Conservation (phyloP, 164 flowering plant species). For the Aristolochia californica region DNA sequence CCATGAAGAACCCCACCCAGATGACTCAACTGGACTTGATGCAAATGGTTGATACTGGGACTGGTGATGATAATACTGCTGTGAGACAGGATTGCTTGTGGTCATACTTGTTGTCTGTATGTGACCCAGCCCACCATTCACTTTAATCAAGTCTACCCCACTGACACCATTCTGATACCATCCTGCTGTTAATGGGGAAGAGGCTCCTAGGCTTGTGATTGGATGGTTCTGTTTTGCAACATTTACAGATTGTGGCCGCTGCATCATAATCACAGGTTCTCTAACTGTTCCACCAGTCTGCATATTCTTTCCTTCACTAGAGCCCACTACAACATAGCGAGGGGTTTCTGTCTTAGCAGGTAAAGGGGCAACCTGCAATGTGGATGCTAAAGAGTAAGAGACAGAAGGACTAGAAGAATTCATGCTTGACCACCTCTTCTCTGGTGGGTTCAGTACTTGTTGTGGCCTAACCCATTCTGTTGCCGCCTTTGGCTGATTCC, state of each 20-base stretch:
- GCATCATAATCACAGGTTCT: constrained; percentile 74
- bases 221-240: constrained; percentile 21
- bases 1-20: constrained; percentile 21
- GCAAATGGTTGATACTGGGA: constrained; percentile 22
- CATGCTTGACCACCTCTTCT: constrained; percentile 43
- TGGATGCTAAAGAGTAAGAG: constrained; percentile 32
- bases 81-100: constrained; percentile 19
- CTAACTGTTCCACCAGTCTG: constrained; percentile 30
- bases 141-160: constrained; percentile 28
- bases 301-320: constrained; percentile 31
- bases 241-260: constrained; percentile 50
- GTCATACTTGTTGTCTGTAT: constrained; percentile 18
- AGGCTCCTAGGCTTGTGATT: constrained; percentile 22
- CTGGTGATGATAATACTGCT: constrained; percentile 32
- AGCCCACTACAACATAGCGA: constrained; percentile 27
- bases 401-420: constrained; percentile 25
- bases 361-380: constrained; percentile 32
- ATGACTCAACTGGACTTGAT: constrained; percentile 20
- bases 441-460: constrained; percentile 15
- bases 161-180: constrained; percentile 30
- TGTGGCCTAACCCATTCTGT: constrained; percentile 27
- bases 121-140: constrained; percentile 20
- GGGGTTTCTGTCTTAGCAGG: constrained; percentile 28
- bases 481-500: constrained; percentile 21
- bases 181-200: constrained; percentile 33